These are phyloP conservation scores for Heliosperma pusillum DNA, from an alignment of 148 eudicot genomes.

Conservation along the genomic window DNA sequence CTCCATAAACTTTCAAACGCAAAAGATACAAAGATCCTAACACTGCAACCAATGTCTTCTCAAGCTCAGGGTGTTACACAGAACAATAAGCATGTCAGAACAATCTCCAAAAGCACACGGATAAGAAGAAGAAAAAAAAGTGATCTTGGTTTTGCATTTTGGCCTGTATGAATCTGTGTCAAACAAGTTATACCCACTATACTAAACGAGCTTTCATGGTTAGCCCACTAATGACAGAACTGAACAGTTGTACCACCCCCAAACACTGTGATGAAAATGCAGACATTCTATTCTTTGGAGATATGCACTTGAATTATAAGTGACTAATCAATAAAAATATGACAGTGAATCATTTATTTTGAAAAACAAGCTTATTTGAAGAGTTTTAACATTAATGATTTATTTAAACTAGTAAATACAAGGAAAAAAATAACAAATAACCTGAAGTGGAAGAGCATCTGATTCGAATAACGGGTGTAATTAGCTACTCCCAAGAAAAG, in stretches of 20 bases:
- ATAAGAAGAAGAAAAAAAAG: too few relatives aligned
- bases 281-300: conserved; percentile 2
- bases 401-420: neutral
- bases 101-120: too few relatives aligned
- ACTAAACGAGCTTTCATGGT: too few relatives aligned
- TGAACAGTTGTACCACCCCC: neutral
- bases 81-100: too few relatives aligned
- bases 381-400: neutral
- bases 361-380: conserved; percentile 1
- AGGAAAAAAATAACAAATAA: neutral
- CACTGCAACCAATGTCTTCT: too few relatives aligned
- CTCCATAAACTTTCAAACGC: too few relatives aligned
- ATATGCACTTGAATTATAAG: neutral
- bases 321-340: neutral
- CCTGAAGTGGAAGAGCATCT: neutral
- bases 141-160: too few relatives aligned
- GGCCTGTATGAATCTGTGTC: too few relatives aligned
- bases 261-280: neutral
- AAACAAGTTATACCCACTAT: too few relatives aligned
- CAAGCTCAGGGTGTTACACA: too few relatives aligned
- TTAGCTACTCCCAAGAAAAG: conserved; percentile 63
- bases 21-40: too few relatives aligned
- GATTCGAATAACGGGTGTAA: neutral
- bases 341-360: neutral
- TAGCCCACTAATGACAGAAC: neutral